A percentile compares a stretch with the other conserved stretches of the same genome.
Evolutionary conservation across 2,329 filamentous ascomycete genomes (phyloP).

Genomic region (Pseudogymnoascus sp.): DNA sequence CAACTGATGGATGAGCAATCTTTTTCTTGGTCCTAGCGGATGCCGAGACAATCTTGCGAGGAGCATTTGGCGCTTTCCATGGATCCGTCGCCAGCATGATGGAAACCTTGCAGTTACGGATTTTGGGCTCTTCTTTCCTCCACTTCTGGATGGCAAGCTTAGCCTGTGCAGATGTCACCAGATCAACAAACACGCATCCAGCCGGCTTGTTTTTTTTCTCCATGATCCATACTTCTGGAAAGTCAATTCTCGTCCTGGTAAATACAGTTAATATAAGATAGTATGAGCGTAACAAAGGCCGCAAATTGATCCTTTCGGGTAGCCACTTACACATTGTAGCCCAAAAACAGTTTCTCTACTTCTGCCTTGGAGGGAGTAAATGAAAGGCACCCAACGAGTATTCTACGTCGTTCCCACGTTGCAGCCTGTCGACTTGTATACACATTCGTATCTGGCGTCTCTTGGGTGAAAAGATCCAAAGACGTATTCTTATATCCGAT

Average conservation of each 20-base stretch:
- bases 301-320: not conserved
- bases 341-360: not conserved
- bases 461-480: not conserved
- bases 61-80: not conserved
- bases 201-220: not conserved
- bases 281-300: not conserved
- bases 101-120: not conserved
- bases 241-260: not conserved
- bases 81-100: not conserved
- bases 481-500: not conserved
- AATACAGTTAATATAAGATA: not conserved
- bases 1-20: not conserved
- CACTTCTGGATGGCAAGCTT: not conserved
- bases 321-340: not conserved
- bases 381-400: not conserved
- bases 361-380: not conserved
- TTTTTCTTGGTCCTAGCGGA: not conserved
- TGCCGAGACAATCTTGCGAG: not conserved
- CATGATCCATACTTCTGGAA: not conserved
- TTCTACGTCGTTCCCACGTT: not conserved
- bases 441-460: not conserved
- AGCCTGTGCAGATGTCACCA: not conserved
- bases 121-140: not conserved
- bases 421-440: not conserved
- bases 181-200: not conserved